These are phyloP conservation scores for Hemileia vastatrix DNA, from an alignment of 1,284 basidiomycete genomes.

Conservation along the genomic window DNA sequence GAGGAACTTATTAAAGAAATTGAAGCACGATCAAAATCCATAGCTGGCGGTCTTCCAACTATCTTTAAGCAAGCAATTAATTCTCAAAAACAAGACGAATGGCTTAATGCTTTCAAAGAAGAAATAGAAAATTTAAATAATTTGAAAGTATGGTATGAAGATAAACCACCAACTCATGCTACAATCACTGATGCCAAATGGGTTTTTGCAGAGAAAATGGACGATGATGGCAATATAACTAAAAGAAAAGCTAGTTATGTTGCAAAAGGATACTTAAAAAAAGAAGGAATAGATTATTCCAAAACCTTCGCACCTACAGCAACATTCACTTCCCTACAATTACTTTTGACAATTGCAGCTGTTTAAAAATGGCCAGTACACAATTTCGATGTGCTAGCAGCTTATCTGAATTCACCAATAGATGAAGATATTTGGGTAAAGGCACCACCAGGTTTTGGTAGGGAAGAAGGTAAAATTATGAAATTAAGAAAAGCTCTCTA, in stretches of 20 bases:
- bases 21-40: neutral
- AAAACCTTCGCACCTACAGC: constrained; percentile 9
- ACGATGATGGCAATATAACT: neutral
- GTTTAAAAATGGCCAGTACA: neutral
- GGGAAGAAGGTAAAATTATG: neutral
- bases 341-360: neutral
- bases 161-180: no score
- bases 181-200: neutral
- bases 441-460: neutral
- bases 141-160: neutral
- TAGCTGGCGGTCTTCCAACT: neutral
- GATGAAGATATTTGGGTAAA: neutral
- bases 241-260: neutral
- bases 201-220: constrained; percentile 1
- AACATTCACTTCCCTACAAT: neutral
- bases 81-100: neutral
- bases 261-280: neutral
- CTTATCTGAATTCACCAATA: constrained; percentile 1
- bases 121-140: constrained; percentile 3
- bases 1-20: neutral
- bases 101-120: constrained; percentile 4
- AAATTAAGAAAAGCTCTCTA: constrained; percentile 4
- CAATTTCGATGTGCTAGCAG: constrained; percentile 9
- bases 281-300: neutral
- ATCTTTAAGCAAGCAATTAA: neutral